A percentile compares a stretch with the other conserved stretches of the same genome.
These are phyloP conservation scores for Artemisia annua DNA, from an alignment of 129 eudicot species.

Conservation along the genomic window DNA sequence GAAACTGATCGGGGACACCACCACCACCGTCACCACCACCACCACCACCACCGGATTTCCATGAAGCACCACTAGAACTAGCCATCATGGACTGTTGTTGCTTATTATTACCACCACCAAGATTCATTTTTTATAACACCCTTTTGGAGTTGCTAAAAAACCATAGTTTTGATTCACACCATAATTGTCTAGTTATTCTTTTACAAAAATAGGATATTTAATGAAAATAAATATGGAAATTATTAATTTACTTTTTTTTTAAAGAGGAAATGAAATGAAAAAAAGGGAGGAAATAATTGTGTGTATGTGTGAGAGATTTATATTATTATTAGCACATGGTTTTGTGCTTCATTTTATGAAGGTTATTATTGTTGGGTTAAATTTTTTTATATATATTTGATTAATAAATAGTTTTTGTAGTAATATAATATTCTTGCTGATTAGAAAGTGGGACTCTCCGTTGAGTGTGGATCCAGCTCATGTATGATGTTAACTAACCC, in stretches of 20 bases:
- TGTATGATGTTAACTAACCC: slow-evolving; percentile 59
- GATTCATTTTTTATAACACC: slow-evolving; percentile 31
- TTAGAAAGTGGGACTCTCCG: slow-evolving; percentile 67
- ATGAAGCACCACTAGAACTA: slow-evolving; percentile 31
- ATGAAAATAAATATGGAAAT: slow-evolving; percentile 18
- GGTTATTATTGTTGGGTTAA: slow-evolving; percentile 6
- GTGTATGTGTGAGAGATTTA: slow-evolving; percentile 37
- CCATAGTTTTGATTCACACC: slow-evolving; percentile 30
- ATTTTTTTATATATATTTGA: not conserved
- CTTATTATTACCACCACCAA: slow-evolving; percentile 31
- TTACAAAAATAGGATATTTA: slow-evolving; percentile 1
- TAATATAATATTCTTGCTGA: slow-evolving; percentile 31
- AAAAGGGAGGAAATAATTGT: slow-evolving; percentile 30
- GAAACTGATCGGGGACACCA: slow-evolving; percentile 50
- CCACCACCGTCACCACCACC: slow-evolving; percentile 23
- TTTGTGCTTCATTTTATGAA: slow-evolving; percentile 45
- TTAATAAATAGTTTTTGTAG: slow-evolving; percentile 8
- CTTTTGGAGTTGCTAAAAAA: slow-evolving; percentile 12
- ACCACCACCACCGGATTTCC: slow-evolving; percentile 32
- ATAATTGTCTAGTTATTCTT: slow-evolving; percentile 18
- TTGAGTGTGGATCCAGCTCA: slow-evolving; percentile 98
- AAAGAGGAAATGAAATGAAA: slow-evolving; percentile 8
- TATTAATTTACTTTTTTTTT: not conserved
- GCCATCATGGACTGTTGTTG: slow-evolving; percentile 35
- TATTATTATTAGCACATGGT: slow-evolving; percentile 36